These are phyloP conservation scores for Mycena pura DNA, from an alignment of 768 basidiomycete species.

Conservation along the genomic window DNA sequence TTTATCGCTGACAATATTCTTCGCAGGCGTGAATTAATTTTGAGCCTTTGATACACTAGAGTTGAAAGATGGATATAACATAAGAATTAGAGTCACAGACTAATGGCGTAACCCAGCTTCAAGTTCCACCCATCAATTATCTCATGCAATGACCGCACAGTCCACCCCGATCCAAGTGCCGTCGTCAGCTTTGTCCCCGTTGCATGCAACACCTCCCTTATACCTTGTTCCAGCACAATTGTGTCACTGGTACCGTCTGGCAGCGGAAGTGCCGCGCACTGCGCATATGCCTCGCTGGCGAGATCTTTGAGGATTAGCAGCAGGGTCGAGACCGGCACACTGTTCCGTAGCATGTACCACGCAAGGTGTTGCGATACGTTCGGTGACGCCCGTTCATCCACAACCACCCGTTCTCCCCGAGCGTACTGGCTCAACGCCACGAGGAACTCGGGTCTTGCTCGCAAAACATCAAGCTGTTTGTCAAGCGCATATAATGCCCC, in stretches of 20 bases:
- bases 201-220: constrained; percentile 85
- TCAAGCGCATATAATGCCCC: constrained; percentile 72
- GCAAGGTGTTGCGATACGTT: constrained; percentile 54
- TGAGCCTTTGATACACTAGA: too few relatives aligned
- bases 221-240: constrained; percentile 51
- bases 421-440: constrained; percentile 60
- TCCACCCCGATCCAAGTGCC: constrained; percentile 75
- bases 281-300: constrained; percentile 65
- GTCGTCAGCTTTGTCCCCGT: constrained; percentile 85
- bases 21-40: too few relatives aligned
- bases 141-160: constrained; percentile 70
- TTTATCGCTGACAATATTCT: too few relatives aligned
- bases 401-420: constrained; percentile 51
- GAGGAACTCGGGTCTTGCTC: constrained; percentile 48
- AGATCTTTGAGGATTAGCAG: constrained; percentile 66
- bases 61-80: too few relatives aligned
- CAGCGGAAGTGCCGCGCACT: constrained; percentile 55
- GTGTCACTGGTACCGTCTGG: constrained; percentile 59
- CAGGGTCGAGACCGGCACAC: constrained; percentile 74
- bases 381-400: constrained; percentile 31
- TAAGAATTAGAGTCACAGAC: too few relatives aligned
- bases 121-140: constrained; percentile 64
- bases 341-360: constrained; percentile 76
- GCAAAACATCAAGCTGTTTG: constrained; percentile 55
- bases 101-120: too few relatives aligned